These are phyloP conservation scores for Anisogramma anomala DNA, from an alignment of 2,329 filamentous ascomycete species.

Conservation along the genomic window DNA sequence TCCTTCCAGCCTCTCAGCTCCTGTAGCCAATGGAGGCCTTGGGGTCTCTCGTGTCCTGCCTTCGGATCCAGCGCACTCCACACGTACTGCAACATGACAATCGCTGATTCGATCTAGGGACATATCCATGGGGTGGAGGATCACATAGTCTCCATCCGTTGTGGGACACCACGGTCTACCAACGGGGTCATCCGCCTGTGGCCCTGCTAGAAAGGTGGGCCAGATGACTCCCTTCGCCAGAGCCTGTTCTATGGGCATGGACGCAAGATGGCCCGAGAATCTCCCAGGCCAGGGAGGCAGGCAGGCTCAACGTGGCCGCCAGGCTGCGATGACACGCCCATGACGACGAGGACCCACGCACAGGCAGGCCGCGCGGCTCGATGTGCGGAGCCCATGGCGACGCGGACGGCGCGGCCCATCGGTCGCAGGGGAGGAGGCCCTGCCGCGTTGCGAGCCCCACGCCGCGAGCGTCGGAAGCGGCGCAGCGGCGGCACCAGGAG, in stretches of 20 bases:
- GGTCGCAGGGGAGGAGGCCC: no score
- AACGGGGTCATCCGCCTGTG: conserved; percentile 32
- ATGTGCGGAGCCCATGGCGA: conserved; percentile 32
- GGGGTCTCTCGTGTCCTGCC: conserved; percentile 14
- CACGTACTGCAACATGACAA: conserved; percentile 32
- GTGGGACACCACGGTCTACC: conserved; percentile 37
- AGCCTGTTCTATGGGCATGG: conserved; percentile 36
- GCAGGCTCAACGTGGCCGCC: conserved; percentile 13
- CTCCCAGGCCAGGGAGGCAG: conserved; percentile 29
- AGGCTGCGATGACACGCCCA: conserved; percentile 10
- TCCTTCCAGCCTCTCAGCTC: conserved; percentile 30
- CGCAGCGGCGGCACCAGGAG: no score
- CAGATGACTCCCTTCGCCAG: conserved; percentile 46
- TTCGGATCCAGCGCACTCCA: conserved; percentile 27
- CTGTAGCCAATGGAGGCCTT: conserved; percentile 29
- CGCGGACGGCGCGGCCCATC: conserved; percentile 27
- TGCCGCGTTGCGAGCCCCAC: no score
- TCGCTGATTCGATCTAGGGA: conserved; percentile 36
- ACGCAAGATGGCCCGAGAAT: conserved; percentile 35
- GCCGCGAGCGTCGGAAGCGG: no score
- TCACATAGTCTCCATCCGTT: conserved; percentile 25
- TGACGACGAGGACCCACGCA: conserved; percentile 32
- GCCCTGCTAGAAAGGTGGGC: conserved; percentile 45
- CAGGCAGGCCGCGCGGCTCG: conserved; percentile 33
- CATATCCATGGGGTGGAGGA: conserved; percentile 28